Percentiles rank a stretch among this genome's conserved stretches.
Conservation (phyloP, 177 flowering plant species). For the Vitis hybrid region DNA sequence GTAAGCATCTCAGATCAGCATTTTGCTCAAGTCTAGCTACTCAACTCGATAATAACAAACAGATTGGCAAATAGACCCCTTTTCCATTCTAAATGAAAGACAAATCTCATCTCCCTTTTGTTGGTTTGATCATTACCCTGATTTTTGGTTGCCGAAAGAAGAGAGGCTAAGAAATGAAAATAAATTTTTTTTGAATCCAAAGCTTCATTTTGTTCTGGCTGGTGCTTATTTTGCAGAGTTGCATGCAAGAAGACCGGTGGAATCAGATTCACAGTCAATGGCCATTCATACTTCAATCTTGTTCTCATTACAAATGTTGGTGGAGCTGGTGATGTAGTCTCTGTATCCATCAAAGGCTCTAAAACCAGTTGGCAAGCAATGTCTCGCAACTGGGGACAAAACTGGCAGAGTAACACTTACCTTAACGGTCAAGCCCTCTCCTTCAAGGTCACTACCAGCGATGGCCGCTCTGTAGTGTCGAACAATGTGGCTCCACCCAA, state of each 20-base stretch:
- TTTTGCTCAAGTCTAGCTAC: too few species aligned
- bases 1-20: constrained; percentile 6
- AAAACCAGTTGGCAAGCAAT: constrained; percentile 34
- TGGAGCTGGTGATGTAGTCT: constrained; percentile 38
- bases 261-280: constrained; percentile 43
- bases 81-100: too few species aligned
- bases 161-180: too few species aligned
- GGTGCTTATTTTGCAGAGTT: constrained; percentile 11
- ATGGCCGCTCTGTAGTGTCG: constrained; percentile 28
- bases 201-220: too few species aligned
- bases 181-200: too few species aligned
- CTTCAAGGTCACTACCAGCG: constrained; percentile 42
- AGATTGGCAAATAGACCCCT: too few species aligned
- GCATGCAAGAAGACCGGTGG: constrained; percentile 33
- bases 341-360: constrained; percentile 42
- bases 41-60: too few species aligned
- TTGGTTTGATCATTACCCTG: too few species aligned
- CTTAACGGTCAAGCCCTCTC: constrained; percentile 42
- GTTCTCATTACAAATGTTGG: constrained; percentile 28
- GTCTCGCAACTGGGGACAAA: constrained; percentile 41
- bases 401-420: constrained; percentile 44
- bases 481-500: constrained; percentile 35
- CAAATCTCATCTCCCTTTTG: too few species aligned
- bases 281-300: constrained; percentile 39
- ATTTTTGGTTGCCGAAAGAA: too few species aligned